Percentiles rank a stretch among this genome's conserved stretches.
Evolutionary conservation across 139 green algal species (phyloP).

Genomic region (Closterium sp.): DNA sequence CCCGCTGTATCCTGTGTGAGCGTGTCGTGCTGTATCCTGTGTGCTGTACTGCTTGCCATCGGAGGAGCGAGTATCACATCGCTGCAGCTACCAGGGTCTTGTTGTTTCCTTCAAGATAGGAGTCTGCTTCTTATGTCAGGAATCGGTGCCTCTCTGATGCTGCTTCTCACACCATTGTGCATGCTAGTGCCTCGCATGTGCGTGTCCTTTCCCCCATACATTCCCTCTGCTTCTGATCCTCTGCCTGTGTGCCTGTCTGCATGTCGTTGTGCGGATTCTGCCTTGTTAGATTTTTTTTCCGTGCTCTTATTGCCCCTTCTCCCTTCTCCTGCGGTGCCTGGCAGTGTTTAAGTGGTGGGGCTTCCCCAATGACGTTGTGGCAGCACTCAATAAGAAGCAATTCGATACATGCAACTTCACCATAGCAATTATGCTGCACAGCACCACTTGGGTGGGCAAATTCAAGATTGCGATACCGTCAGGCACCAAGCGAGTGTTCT

Average conservation of each 20-base stretch:
- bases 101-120: neutral
- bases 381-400: neutral
- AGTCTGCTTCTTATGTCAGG: no score
- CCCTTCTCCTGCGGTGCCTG: neutral
- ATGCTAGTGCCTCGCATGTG: no score
- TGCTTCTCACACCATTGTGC: no score
- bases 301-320: neutral
- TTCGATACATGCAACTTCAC: neutral
- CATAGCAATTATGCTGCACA: neutral
- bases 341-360: neutral
- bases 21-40: neutral
- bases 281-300: no score
- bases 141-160: no score
- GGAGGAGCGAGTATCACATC: neutral
- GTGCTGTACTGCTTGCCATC: neutral
- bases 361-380: neutral
- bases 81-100: neutral
- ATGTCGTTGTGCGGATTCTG: no score
- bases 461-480: neutral
- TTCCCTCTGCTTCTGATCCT: neutral
- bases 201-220: neutral
- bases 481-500: neutral
- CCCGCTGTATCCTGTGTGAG: neutral
- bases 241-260: no score
- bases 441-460: neutral